Evolutionary conservation across 176 grass and related monocot genomes (phyloP).

Genomic region (Aegilops speltoides): DNA sequence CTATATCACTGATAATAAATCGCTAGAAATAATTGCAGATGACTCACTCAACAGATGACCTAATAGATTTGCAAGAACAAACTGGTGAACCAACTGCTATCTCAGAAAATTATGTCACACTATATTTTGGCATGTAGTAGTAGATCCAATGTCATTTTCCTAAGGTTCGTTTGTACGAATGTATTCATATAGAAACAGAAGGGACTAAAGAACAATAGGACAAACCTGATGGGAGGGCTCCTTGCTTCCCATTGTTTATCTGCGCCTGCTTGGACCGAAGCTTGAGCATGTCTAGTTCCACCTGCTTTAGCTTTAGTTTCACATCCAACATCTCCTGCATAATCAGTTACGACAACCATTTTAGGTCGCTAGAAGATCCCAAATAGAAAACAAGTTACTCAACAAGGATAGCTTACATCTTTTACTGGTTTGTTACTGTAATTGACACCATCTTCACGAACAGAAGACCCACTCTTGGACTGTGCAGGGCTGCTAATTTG

Average conservation of each 20-base stretch:
- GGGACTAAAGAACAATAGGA: constrained; percentile 4
- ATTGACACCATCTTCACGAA: constrained; percentile 31
- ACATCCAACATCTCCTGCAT: constrained; percentile 67
- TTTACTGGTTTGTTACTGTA: constrained; percentile 44
- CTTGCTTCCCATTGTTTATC: constrained; percentile 47
- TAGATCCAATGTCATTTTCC: constrained; percentile 1
- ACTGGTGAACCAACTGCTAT: not conserved
- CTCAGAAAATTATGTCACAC: not conserved
- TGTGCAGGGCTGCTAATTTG: constrained; percentile 34
- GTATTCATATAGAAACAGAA: constrained; percentile 8
- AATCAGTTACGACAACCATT: not conserved
- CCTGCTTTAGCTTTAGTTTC: constrained; percentile 64
- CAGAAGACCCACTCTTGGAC: constrained; percentile 40
- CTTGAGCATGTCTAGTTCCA: constrained; percentile 58
- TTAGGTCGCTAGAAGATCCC: not conserved
- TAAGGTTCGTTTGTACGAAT: not conserved
- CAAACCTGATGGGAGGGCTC: constrained; percentile 48
- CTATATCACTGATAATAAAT: constrained; percentile 9
- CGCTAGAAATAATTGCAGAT: not conserved
- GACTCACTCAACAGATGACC: not conserved
- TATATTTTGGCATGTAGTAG: not conserved
- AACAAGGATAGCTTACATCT: constrained; percentile 37
- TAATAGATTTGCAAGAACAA: constrained; percentile 6
- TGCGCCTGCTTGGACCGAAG: constrained; percentile 53
- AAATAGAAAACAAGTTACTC: not conserved